Evolutionary conservation across 2,329 filamentous ascomycete genomes (phyloP).

Genomic region (Hirsutella minnesotensis): DNA sequence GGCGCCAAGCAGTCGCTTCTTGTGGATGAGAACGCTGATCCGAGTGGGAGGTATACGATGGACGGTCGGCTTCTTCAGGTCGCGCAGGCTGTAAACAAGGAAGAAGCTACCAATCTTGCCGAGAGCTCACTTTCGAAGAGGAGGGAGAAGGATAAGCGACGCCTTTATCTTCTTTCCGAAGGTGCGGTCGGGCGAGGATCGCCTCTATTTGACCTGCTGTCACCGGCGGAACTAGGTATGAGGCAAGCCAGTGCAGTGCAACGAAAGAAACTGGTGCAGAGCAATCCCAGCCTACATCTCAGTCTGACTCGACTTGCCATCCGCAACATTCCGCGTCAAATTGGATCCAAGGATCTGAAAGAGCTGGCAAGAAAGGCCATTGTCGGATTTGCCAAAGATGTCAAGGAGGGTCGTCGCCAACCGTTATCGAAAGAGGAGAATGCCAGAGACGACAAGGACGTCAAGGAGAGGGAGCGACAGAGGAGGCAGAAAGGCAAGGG

Average conservation of each 20-base stretch:
- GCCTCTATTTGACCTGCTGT: slow-evolving; percentile 62
- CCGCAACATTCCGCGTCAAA: slow-evolving; percentile 76
- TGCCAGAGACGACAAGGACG: slow-evolving; percentile 64
- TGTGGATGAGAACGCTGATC: slow-evolving; percentile 74
- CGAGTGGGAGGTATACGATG: slow-evolving; percentile 75
- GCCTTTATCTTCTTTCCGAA: slow-evolving; percentile 78
- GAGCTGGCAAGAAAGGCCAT: slow-evolving; percentile 83
- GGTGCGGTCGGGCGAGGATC: slow-evolving; percentile 71
- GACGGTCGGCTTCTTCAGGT: slow-evolving; percentile 81
- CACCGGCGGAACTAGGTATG: slow-evolving; percentile 73
- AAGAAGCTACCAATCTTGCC: slow-evolving; percentile 64
- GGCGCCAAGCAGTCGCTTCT: slow-evolving; percentile 67
- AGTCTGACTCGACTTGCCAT: slow-evolving; percentile 83
- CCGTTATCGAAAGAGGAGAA: slow-evolving; percentile 86
- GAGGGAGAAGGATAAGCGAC: slow-evolving; percentile 75
- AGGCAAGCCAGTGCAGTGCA: slow-evolving; percentile 79
- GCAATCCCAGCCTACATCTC: slow-evolving; percentile 79
- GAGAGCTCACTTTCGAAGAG: slow-evolving; percentile 52
- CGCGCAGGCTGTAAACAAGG: slow-evolving; percentile 72
- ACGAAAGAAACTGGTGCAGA: slow-evolving; percentile 80
- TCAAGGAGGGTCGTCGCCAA: slow-evolving; percentile 63
- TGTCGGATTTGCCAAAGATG: slow-evolving; percentile 86
- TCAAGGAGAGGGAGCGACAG: slow-evolving; percentile 66
- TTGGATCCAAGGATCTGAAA: slow-evolving; percentile 82
- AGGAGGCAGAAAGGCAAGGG: slow-evolving; percentile 72